Base-by-base conservation (phyloP, 352 stramenopile genomes). In the Pythium guiyangense region DNA sequence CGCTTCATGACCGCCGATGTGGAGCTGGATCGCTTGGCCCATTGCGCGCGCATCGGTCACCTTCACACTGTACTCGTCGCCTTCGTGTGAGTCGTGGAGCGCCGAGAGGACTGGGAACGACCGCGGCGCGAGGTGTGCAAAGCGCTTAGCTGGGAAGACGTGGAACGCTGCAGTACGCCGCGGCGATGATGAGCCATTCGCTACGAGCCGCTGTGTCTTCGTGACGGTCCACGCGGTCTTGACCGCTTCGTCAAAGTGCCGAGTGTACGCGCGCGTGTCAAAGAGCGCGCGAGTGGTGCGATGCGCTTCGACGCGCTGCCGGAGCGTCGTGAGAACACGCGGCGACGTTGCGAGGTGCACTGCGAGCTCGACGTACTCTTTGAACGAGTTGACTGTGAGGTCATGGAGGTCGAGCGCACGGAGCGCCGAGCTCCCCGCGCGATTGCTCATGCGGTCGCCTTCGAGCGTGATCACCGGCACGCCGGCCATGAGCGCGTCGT, bases 351-450 rank as follows among this genome's bases (percentile, higher is more conserved):
- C 77, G 3, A 94, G 44, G 44, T 63, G 49, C 9, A 90, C 82
- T 0, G 84, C 79, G 4, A 92, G 46, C 2, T 94, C 81, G 35
- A 92, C 84, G 48, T 94, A 94, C 42, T 93, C 83, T 40, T 92
- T 92, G 45, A 89, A 52, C 1, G 77, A 89, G 49, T 86, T 83
- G 42, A 85, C 77, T 0, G 71, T 73, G 34, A 90, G 62, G 4
- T 79, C 70, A 17, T 77, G 74, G 29, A 89, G 34, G 14, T 60
- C 56, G 25, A 92, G 54, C 42, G 78, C 57, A 20, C 77, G 64
- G 6, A 90, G 58, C 3, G 77, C 79, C 18, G 80, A 91, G 51
- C 69, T 84, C 0, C 71, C 70, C 0, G 73, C 79, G 4, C 83
- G 78, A 57, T 83, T 90, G 63, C 67, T 84, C 80, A 92, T 92